Base-by-base conservation (phyloP, 2,329 filamentous ascomycete species). In the Alternaria solani region DNA sequence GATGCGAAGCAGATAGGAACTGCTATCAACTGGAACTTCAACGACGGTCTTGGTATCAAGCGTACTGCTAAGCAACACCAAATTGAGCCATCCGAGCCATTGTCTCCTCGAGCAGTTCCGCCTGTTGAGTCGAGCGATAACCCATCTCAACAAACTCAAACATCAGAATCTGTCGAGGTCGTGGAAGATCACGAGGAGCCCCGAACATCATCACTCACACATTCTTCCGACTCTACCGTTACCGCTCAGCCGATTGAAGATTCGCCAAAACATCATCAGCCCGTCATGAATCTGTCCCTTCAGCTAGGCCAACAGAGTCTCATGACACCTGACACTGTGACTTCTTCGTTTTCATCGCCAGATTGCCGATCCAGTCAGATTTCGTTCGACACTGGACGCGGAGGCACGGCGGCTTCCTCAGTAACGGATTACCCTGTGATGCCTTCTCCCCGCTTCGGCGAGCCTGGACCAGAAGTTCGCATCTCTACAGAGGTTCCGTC, bases 401-500 rank as follows among this genome's bases (percentile, higher is more conserved):
- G 93, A 28, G 91, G 90, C 6, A 93, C 91, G 2, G 89, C 91
- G 2, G 88, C 90, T 6, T 94, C 91, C 1, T 93, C 91, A 0
- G 82, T 90, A 43, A 86, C 87, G 1, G 91, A 93, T 63, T 90
- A 90, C 65, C 89, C 88, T 58, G 87, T 84, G 38, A 89, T 91
- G 73, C 88, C 89, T 59, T 92, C 90, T 2, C 81, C 91, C 32
- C 82, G 91, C 6, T 86, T 92, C 77, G 90, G 90, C 54, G 91
- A 93, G 65, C 90, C 89, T 20, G 89, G 89, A 0, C 91, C 90
- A 0, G 90, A 93, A 69, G 81, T 85, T 67, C 87, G 91, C 47
- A 86, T 90, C 36, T 94, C 91, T 32, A 89, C 91, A 64, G 91
- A 92, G 67, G 88, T 92, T 14, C 90, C 91, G 3, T 93, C 91